These are phyloP conservation scores for Solanum hybrid DNA, from an alignment of 305 asterid genomes.

Conservation along the genomic window DNA sequence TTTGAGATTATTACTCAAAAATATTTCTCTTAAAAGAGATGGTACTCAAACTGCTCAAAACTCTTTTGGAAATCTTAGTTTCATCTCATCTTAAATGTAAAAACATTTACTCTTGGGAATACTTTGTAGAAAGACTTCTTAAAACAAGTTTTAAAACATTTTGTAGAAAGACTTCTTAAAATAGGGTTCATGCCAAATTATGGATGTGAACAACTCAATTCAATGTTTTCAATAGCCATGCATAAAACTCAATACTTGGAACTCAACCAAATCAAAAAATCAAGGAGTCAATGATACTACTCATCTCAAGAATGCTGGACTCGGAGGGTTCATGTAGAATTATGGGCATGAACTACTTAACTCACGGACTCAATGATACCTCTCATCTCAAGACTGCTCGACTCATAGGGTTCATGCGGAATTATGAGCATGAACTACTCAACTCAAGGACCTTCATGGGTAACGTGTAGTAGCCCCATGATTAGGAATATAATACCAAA, in stretches of 20 bases:
- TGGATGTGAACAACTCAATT: neutral
- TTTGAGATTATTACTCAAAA: neutral
- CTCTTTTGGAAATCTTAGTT: neutral
- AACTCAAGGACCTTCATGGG: neutral
- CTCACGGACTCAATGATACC: neutral
- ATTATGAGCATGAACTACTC: neutral
- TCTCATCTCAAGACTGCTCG: neutral
- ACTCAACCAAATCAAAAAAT: neutral
- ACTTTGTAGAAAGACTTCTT: too few relatives aligned
- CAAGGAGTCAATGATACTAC: neutral
- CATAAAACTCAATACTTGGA: neutral
- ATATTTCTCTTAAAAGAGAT: neutral
- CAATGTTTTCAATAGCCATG: neutral
- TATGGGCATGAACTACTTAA: neutral
- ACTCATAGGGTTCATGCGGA: neutral
- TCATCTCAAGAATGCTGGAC: neutral
- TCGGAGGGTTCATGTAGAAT: neutral
- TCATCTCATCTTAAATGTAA: neutral
- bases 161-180: neutral
- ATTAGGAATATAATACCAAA: neutral
- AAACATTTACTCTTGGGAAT: neutral
- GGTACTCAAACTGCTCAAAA: neutral
- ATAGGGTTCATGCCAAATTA: neutral
- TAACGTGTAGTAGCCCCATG: neutral
- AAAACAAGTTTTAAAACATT: too few relatives aligned